phyloP scores from a whole-genome alignment of 768 basidiomycete genomes.

The Naematelia encephala region DNA sequence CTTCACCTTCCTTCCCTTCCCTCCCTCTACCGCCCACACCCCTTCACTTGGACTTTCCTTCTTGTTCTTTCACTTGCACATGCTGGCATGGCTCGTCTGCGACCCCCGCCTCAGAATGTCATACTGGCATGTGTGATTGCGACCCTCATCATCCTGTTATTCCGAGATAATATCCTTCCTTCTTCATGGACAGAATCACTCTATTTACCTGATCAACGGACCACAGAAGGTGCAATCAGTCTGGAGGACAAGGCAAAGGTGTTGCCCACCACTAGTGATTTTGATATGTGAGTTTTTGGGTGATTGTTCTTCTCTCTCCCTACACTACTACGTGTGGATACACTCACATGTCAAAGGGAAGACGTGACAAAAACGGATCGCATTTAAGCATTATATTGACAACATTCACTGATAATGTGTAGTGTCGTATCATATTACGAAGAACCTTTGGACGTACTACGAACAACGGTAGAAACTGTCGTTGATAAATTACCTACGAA shows the following conservation, averaged over 20 bases:
- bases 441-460: conserved; percentile 25
- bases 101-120: neutral
- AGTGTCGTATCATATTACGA: conserved; percentile 45
- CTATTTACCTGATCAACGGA: too few relatives aligned
- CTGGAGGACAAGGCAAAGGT: neutral
- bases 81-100: neutral
- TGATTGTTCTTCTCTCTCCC: too few relatives aligned
- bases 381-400: too few relatives aligned
- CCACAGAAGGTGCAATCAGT: neutral
- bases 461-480: conserved; percentile 23
- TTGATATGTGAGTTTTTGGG: conserved; percentile 24
- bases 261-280: conserved; percentile 11
- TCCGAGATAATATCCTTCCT: neutral
- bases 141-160: neutral
- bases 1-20: neutral
- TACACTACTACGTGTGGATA: too few relatives aligned
- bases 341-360: too few relatives aligned
- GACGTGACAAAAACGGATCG: too few relatives aligned
- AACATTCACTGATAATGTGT: too few relatives aligned
- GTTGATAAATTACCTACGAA: conserved; percentile 7
- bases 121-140: neutral
- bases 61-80: neutral
- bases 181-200: neutral
- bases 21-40: neutral
- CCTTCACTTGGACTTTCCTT: neutral